Base-by-base conservation (phyloP, 768 basidiomycete species). In the Guyanaporus albipodus region DNA sequence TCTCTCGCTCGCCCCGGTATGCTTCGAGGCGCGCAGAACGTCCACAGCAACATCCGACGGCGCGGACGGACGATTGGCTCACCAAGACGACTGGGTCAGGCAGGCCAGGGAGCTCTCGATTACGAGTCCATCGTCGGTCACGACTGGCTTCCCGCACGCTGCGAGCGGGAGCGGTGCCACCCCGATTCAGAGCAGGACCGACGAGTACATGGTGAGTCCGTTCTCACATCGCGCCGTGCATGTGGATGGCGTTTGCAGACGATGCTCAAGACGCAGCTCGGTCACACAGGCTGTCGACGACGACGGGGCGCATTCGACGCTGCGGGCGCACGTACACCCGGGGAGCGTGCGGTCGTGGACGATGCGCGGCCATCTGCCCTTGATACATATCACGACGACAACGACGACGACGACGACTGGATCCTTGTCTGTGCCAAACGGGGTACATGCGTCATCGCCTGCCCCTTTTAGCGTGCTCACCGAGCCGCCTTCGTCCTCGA, bases 11-110 rank as follows among this genome's bases (percentile, higher is more conserved):
- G 70, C 69, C 32, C 61, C 57, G 18, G 41, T 71, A 10, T 63
- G 60, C 29, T 8, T 15, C 11, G 61, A 55, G 48, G 58, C 50
- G 41, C 75, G 44, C 57, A 68, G 35, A 60, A 51, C 58, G 70
- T 67, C 54, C 35, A 53, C 52, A 42, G 44, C 42, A n/a, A n/a
- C n/a, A 29, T n/a, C 50, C 8, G 55, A 54, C 38, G 54, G 53
- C 41, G 29, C 46, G 46, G 50, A 31, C 19, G 34, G 59, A 14
- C 54, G 74, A 55, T 63, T 72, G 22, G 67, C 73, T 33, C 63
- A 68, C 15, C 74, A 78, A 8, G 87, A 87, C 48, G 86, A 89
- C 58, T 90, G 85, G 87, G 86, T 89, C 10, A 71, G 73, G 48
- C 84, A 82, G 58, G 77, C 87, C 4, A 74, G 78, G 44, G 82